Evolutionary conservation across 1,139 yeast genomes (phyloP).

Genomic region (Pichia sp.): DNA sequence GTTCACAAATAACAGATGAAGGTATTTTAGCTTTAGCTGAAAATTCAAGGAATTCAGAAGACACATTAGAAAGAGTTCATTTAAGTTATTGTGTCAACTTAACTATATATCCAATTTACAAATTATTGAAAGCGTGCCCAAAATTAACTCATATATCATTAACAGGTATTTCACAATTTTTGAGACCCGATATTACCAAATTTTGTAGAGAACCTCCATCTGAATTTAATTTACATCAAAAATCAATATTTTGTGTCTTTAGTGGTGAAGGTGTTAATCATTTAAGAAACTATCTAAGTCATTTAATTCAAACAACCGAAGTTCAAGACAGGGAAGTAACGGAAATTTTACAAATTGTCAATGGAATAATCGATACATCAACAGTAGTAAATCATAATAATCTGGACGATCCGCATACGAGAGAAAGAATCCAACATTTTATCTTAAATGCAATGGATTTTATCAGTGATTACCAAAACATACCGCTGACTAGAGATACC

Average conservation of each 20-base stretch:
- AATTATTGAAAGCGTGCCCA: conserved; percentile 73
- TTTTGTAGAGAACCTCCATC: conserved; percentile 94
- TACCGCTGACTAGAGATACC: conserved; percentile 21
- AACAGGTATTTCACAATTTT: conserved; percentile 86
- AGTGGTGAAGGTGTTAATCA: conserved; percentile 81
- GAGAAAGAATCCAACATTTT: conserved; percentile 24
- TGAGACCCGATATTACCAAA: conserved; percentile 76
- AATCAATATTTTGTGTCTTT: conserved; percentile 83
- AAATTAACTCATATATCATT: conserved; percentile 78
- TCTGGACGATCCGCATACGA: conserved; percentile 14
- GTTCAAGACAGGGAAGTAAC: conserved; percentile 27
- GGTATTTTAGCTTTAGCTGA: conserved; percentile 80
- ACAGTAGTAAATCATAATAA: conserved; percentile 11
- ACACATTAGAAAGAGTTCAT: conserved; percentile 85
- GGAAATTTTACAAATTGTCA: conserved; percentile 27
- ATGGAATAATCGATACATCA: conserved; percentile 22
- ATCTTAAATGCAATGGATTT: conserved; percentile 25
- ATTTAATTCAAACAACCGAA: conserved; percentile 26
- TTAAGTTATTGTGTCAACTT: conserved; percentile 83
- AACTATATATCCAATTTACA: conserved; percentile 64
- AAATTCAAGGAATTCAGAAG: conserved; percentile 62
- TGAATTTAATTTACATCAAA: conserved; percentile 85
- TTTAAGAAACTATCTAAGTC: conserved; percentile 26
- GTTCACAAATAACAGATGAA: conserved; percentile 79
- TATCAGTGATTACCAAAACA: conserved; percentile 23